Evolutionary conservation across 352 stramenopile species (phyloP), one percentile per base, ranked within the genome.

Genomic region (Globisporangium recalcitrans): DNA sequence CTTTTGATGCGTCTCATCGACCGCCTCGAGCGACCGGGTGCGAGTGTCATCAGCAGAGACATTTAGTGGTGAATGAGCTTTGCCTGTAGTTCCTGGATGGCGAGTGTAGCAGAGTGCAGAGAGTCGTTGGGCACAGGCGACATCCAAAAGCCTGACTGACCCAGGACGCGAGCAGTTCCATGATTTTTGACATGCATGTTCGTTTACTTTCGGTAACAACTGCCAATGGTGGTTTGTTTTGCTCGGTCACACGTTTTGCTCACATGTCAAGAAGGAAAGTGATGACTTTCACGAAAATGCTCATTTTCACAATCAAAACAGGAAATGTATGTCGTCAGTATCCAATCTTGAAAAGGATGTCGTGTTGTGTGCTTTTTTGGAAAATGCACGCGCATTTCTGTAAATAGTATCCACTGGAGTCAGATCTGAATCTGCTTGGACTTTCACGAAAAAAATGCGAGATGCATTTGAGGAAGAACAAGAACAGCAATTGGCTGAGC

Each of bases 1-100:
- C 58, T 64, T 10, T 24, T 64, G 34, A 22, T 64, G 58, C 58
- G 58, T 9, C 48, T 64, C 24, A 27, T 64, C 14, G 58, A 64
- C 22, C 58, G 58, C 4, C 58, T 64, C 4, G 58, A 64, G 46
- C 58, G 47, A 26, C 24, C 48, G 11, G 32, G 21, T 9, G 42
- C 10, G 4, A 53, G 42, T 21, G 14, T 6, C 26, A 16, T 21
- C 36, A 49, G 19, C 11, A 22, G 51, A 57, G 51, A 57, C 29
- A 21, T 57, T 13, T 57, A 36, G 38, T 53, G 22, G 13, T 44
- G 51, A 42, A 19, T 24, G 26, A 16, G 49, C 47, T n/a, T n/a
- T n/a, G n/a, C n/a, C 10, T 53, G 14, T 8, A 4, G 19, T 53
- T 34, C 14, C 47, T 34, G 47, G 10, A 21, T 34, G 26, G 52